A percentile compares a stretch with the other conserved stretches of the same genome.
Conservation (phyloP, 164 flowering plant species). For the Houttuynia cordata region DNA sequence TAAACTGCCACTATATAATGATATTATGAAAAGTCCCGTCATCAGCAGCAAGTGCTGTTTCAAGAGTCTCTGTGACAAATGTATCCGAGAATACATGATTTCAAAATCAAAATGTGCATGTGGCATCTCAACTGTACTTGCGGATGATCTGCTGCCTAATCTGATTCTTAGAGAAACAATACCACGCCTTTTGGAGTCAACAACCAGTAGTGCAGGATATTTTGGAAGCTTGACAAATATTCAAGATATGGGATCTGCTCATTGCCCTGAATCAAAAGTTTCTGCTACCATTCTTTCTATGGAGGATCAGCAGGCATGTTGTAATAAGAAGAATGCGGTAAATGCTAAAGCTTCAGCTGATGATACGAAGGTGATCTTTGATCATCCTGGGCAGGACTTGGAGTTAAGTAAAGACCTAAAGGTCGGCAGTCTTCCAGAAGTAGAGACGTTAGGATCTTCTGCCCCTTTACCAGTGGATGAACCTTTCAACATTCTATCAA, state of each 20-base stretch:
- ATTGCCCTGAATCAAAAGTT: constrained; percentile 40
- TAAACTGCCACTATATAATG: constrained; percentile 78
- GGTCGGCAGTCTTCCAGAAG: constrained; percentile 45
- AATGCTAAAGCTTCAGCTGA: constrained; percentile 40
- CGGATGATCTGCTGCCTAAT: constrained; percentile 94
- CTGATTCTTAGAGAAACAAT: constrained; percentile 82
- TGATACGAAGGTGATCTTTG: constrained; percentile 13
- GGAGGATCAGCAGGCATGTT: no score
- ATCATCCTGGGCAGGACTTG: constrained; percentile 20
- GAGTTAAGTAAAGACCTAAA: constrained; percentile 23
- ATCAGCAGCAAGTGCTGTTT: constrained; percentile 96
- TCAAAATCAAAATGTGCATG: constrained; percentile 72
- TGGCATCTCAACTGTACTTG: constrained; percentile 71
- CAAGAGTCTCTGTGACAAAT: constrained; percentile 88
- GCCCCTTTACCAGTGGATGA: no score
- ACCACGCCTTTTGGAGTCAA: constrained; percentile 68
- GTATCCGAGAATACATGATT: constrained; percentile 82
- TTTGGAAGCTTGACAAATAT: constrained; percentile 55
- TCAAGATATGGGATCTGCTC: constrained; percentile 85
- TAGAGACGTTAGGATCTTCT: constrained; percentile 47
- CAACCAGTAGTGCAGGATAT: constrained; percentile 75
- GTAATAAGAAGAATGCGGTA: constrained; percentile 7
- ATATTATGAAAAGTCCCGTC: constrained; percentile 97
- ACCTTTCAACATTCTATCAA: no score
- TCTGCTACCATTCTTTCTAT: constrained; percentile 53